Evolutionary conservation across 2,329 filamentous ascomycete species (phyloP).

Genomic region (Penicillium crustosum): DNA sequence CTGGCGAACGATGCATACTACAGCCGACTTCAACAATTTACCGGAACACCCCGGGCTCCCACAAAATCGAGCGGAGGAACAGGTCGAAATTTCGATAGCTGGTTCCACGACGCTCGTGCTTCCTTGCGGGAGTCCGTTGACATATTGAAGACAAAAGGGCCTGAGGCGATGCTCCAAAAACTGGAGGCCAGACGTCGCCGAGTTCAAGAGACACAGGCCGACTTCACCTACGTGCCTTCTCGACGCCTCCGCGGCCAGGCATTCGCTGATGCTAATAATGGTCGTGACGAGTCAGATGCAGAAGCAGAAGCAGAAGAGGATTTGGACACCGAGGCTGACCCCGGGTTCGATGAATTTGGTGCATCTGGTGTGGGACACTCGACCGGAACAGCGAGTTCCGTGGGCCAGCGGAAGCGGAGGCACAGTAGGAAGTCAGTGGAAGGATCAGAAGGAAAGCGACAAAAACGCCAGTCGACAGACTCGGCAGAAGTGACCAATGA

Average conservation of each 20-base stretch:
- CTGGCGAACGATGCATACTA: constrained; percentile 52
- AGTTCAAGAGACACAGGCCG: constrained; percentile 37
- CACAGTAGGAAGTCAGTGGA: neutral
- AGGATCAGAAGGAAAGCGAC: neutral
- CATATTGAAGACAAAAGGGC: constrained; percentile 33
- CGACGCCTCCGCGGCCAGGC: constrained; percentile 32
- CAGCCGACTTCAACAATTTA: constrained; percentile 50
- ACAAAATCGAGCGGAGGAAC: constrained; percentile 41
- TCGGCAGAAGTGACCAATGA: neutral
- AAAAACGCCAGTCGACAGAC: neutral
- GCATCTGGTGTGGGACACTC: neutral
- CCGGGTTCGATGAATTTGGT: neutral
- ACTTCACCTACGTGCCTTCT: constrained; percentile 42
- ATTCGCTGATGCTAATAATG: constrained; percentile 19
- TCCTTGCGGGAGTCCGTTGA: constrained; percentile 47
- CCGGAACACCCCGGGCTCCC: constrained; percentile 48
- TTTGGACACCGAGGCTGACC: neutral
- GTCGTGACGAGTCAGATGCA: neutral
- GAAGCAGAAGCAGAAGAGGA: neutral
- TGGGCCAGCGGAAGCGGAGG: neutral
- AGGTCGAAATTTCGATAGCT: constrained; percentile 54
- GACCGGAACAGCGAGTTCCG: neutral
- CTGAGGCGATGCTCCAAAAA: constrained; percentile 33
- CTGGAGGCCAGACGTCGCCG: constrained; percentile 29
- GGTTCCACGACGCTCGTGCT: constrained; percentile 50